Percentiles rank a stretch among this genome's conserved stretches.
These are phyloP conservation scores for Dactylellina sp. DNA, from an alignment of 2,329 filamentous ascomycete species.

Conservation along the genomic window DNA sequence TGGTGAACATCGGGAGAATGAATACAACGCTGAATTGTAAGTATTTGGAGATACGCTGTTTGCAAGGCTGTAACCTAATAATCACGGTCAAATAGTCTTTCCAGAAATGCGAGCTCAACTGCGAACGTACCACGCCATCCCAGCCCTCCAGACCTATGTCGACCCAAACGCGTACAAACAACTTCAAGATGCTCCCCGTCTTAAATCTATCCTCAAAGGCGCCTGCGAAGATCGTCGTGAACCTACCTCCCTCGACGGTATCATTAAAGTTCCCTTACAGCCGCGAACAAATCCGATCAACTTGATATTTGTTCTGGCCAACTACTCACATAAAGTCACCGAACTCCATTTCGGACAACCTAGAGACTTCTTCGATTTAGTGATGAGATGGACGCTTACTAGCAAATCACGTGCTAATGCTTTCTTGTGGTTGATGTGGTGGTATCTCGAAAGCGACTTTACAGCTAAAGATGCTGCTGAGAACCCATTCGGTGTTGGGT, in stretches of 20 bases:
- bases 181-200: constrained; percentile 90
- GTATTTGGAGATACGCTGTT: constrained; percentile 61
- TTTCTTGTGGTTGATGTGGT: constrained; percentile 99
- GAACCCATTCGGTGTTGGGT: constrained; percentile 82
- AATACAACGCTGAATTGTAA: constrained; percentile 97
- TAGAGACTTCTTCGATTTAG: constrained; percentile 93
- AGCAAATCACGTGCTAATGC: constrained; percentile 85
- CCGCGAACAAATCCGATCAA: constrained; percentile 97
- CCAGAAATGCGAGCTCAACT: constrained; percentile 98
- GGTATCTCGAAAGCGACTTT: constrained; percentile 96
- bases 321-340: constrained; percentile 89
- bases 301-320: constrained; percentile 92
- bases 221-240: constrained; percentile 91
- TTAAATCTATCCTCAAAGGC: constrained; percentile 97
- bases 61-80: constrained; percentile 28
- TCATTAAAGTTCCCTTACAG: constrained; percentile 73
- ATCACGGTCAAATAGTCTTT: constrained; percentile 75
- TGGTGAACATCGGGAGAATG: constrained; percentile 98
- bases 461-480: constrained; percentile 85
- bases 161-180: constrained; percentile 98
- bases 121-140: constrained; percentile 97
- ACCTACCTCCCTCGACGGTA: constrained; percentile 77
- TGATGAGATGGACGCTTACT: constrained; percentile 87
- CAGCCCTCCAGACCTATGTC: constrained; percentile 92
- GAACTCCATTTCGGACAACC: constrained; percentile 88